Base-by-base conservation (phyloP, 306 rosid genomes). In the Rosa multiflora region DNA sequence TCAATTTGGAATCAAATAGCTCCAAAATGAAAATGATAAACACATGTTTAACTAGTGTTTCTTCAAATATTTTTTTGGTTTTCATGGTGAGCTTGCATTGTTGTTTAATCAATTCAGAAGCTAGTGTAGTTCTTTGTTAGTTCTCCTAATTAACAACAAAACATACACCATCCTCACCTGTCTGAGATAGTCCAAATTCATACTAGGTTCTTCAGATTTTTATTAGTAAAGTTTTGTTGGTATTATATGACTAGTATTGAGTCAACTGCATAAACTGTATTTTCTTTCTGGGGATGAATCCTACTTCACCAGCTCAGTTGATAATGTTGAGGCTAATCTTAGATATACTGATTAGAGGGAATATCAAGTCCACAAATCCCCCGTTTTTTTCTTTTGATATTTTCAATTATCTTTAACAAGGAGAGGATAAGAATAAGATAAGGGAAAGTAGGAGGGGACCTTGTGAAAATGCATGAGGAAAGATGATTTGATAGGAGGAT, bases 361-460 rank as follows among this genome's bases (percentile, higher is more conserved):
- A 56, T 7, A 76, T 49, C 10, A 4, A 77, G 32, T 17, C 18
- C 78, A 32, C 37, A 32, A 32, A 32, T 32, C 37, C 37, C 37
- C 37, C 37, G 2, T 32, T 32, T 32, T 32, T 32, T 32, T 32
- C 37, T 32, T 32, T 32, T 32, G 37, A 32, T 32, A 32, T 32
- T 32, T 32, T 32, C 37, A 2, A 32, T 32, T 32, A 32, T 37
- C 37, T 4, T 21, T 14, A 8, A 14, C 8, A 42, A 23, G 17
- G 17, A 46, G 59, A 58, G 75, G 81, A 83, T 80, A 76, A 80
- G 81, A 80, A 79, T 79, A 46, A n/a, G 47, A 53, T 72, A 80
- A 10, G 2, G 78, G 72, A 74, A 67, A 76, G 81, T 71, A 81
- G 76, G 70, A 64, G 70, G 74, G 67, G 66, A 3, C 56, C 72